phyloP scores from a whole-genome alignment of 2,329 filamentous ascomycete genomes.

The Coniochaeta prunicola region DNA sequence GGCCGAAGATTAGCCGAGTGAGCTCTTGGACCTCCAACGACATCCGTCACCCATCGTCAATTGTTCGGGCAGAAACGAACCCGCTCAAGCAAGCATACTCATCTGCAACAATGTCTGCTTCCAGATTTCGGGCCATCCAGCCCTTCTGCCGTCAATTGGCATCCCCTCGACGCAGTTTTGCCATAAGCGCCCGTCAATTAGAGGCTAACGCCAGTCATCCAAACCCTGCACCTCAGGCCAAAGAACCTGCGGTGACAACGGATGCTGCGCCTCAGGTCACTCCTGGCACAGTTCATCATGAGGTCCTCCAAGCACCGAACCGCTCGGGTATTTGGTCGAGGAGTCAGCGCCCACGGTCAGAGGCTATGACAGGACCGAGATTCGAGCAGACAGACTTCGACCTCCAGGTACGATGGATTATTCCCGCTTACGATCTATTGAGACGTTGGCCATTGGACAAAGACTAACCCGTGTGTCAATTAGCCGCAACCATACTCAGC shows the following conservation, averaged over 20 bases:
- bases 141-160: constrained; percentile 36
- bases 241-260: constrained; percentile 27
- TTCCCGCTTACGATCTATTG: background rate
- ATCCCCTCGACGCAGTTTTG: constrained; percentile 38
- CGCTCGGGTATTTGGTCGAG: constrained; percentile 72
- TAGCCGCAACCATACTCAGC: constrained; percentile 79
- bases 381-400: constrained; percentile 97
- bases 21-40: constrained; percentile 1
- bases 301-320: constrained; percentile 73
- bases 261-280: constrained; percentile 36
- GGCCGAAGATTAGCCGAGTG: background rate
- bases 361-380: constrained; percentile 86
- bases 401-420: constrained; percentile 62
- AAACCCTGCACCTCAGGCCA: background rate
- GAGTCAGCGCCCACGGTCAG: constrained; percentile 72
- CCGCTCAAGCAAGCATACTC: constrained; percentile 3
- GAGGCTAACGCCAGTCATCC: constrained; percentile 25
- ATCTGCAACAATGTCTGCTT: constrained; percentile 37
- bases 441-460: background rate
- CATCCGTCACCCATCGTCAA: background rate
- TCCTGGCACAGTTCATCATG: constrained; percentile 31
- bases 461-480: background rate
- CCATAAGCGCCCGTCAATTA: constrained; percentile 37
- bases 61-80: background rate
- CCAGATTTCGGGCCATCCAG: constrained; percentile 30